Evolutionary conservation across 257 asterid genomes (phyloP).

Genomic region (Primulina tabacum): DNA sequence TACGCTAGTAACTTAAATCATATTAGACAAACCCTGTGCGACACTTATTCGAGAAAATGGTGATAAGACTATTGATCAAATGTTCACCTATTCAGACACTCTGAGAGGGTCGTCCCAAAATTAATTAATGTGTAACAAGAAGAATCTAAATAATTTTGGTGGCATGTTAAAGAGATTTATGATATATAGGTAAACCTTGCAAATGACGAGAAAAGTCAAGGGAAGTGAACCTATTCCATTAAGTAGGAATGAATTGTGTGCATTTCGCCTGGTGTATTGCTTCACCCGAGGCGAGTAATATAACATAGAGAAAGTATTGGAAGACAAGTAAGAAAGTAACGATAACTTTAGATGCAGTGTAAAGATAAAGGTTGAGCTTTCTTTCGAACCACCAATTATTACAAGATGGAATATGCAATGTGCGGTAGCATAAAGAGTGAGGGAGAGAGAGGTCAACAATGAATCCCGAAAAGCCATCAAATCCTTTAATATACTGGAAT

Average conservation of each 20-base stretch:
- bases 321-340: slow-evolving; percentile 29
- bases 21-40: too few species aligned
- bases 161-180: too few species aligned
- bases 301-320: slow-evolving; percentile 21
- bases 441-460: slow-evolving; percentile 19
- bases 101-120: too few species aligned
- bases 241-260: background rate
- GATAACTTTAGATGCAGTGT: slow-evolving; percentile 26
- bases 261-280: background rate
- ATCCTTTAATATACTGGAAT: slow-evolving; percentile 28
- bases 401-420: slow-evolving; percentile 18
- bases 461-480: slow-evolving; percentile 29
- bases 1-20: too few species aligned
- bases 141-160: too few species aligned
- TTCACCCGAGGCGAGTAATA: background rate
- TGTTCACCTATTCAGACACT: too few species aligned
- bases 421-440: slow-evolving; percentile 21
- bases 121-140: background rate
- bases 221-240: background rate
- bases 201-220: background rate
- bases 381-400: slow-evolving; percentile 32
- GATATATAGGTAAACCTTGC: background rate
- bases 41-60: too few species aligned
- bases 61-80: too few species aligned
- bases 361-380: slow-evolving; percentile 27